Conservation (phyloP, 345 rosid species). For the Gossypium turneri region DNA sequence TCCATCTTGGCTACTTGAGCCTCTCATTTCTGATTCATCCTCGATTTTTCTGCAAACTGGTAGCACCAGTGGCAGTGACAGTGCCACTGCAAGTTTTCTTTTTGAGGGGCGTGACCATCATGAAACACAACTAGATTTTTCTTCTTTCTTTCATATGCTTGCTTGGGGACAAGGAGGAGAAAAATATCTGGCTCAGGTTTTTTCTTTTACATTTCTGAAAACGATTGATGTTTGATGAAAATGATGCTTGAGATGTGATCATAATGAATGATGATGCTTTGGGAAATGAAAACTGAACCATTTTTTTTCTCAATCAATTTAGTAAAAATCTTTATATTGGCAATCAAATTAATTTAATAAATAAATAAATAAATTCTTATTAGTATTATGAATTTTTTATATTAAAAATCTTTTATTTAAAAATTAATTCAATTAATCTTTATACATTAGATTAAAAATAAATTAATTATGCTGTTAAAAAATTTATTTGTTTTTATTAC, state of each 20-base stretch:
- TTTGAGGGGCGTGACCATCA: conserved; percentile 10
- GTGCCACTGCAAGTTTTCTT: not conserved
- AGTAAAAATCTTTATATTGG: too few species aligned
- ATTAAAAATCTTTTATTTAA: too few species aligned
- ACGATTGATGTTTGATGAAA: not conserved
- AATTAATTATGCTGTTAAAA: too few species aligned
- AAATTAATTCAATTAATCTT: too few species aligned
- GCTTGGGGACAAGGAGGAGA: not conserved
- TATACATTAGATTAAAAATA: too few species aligned
- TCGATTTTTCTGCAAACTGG: not conserved
- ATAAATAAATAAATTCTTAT: too few species aligned
- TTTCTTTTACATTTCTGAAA: not conserved
- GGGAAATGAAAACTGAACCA: not conserved
- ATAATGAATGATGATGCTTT: not conserved
- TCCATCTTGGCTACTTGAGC: not conserved
- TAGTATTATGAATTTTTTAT: too few species aligned
- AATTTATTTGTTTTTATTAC: too few species aligned
- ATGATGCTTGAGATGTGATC: too few species aligned
- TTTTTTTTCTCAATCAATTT: not conserved
- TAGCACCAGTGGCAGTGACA: not conserved
- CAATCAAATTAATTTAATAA: too few species aligned
- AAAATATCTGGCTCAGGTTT: not conserved
- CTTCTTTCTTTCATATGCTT: not conserved
- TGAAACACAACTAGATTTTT: not conserved
- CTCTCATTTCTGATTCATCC: conserved; percentile 1